Evolutionary conservation across 371 early-diverging fungal species (phyloP), one percentile per base, ranked within the genome.

Genomic region (Mortierella sp.): DNA sequence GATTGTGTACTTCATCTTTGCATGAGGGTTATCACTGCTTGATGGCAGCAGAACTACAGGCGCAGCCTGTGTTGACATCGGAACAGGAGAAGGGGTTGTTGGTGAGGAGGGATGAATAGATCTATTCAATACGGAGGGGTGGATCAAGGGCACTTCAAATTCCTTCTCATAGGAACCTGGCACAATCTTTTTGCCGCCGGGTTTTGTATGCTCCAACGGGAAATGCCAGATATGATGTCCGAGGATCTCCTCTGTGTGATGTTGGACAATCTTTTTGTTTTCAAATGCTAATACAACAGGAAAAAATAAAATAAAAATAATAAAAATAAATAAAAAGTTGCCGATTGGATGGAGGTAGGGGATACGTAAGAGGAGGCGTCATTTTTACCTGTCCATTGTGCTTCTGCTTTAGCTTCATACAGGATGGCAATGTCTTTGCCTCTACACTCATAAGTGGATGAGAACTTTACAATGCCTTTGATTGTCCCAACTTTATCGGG

Each of bases 351-450:
- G 55, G 26, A 26, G 26, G n/a, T 3, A 37, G 14, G 60, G 16
- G 37, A n/a, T n/a, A n/a, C n/a, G n/a, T n/a, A n/a, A n/a, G n/a
- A n/a, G n/a, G n/a, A n/a, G n/a, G n/a, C n/a, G n/a, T n/a, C n/a
- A n/a, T 5, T 0, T 47, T 68, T 65, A 81, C 83, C 73, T 69
- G 72, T 63, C 83, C 83, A 81, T 2, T 64, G 75, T 18, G 76
- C 76, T 32, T 75, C 83, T 1, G 83, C 83, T 52, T 69, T 72
- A 22, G 76, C 76, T 26, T 81, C 83, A 43, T 76, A 81, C 47
- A 81, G 47, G 64, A 81, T 76, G 54, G 62, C 66, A 54, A 81
- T 76, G 32, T 81, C 76, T 22, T 66, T 61, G 3, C 83, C 83
- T 54, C 67, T 71, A 51, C 83, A 81, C 51, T 75, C 76, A 22